Percentiles rank a stretch among this genome's conserved stretches.
phyloP scores from a whole-genome alignment of 106 monocot genomes.

The Triglochin maritima region DNA sequence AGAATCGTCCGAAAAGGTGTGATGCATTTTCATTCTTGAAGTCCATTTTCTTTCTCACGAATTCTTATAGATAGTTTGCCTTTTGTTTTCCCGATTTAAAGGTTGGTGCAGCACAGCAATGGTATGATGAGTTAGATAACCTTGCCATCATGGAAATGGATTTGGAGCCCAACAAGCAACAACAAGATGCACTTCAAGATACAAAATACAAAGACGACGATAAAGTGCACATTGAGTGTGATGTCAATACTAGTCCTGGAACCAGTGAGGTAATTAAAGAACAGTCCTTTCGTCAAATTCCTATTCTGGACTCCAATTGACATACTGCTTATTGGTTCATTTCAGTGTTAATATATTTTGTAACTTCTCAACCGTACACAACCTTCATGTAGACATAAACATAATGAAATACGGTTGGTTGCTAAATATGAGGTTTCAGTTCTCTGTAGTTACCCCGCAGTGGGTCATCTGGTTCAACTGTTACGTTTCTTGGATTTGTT shows the following conservation, averaged over 20 bases:
- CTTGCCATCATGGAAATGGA: conserved; percentile 42
- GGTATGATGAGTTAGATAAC: conserved; percentile 90
- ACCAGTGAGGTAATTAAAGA: conserved; percentile 55
- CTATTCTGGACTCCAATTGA: too few species aligned
- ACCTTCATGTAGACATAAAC: too few species aligned
- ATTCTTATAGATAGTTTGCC: conserved; percentile 4
- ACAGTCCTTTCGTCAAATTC: neutral
- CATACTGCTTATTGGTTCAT: too few species aligned
- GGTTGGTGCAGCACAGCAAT: conserved; percentile 89
- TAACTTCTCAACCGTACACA: too few species aligned
- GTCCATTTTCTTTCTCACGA: neutral
- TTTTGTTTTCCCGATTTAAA: conserved; percentile 17
- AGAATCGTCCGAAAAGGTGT: conserved; percentile 46
- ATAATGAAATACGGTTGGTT: too few species aligned
- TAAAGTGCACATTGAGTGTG: conserved; percentile 37
- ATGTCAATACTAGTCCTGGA: conserved; percentile 73
- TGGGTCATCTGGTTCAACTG: too few species aligned
- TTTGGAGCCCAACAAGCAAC: conserved; percentile 13
- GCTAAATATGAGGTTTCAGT: too few species aligned
- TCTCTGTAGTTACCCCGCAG: too few species aligned
- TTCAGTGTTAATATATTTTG: too few species aligned
- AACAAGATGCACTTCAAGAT: conserved; percentile 9
- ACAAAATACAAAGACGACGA: conserved; percentile 17
- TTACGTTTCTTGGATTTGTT: too few species aligned
- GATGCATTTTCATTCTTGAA: too few species aligned